Evolutionary conservation across 441 rosid genomes (phyloP), one percentile per base, ranked within the genome.

Genomic region (Sinapis alba): DNA sequence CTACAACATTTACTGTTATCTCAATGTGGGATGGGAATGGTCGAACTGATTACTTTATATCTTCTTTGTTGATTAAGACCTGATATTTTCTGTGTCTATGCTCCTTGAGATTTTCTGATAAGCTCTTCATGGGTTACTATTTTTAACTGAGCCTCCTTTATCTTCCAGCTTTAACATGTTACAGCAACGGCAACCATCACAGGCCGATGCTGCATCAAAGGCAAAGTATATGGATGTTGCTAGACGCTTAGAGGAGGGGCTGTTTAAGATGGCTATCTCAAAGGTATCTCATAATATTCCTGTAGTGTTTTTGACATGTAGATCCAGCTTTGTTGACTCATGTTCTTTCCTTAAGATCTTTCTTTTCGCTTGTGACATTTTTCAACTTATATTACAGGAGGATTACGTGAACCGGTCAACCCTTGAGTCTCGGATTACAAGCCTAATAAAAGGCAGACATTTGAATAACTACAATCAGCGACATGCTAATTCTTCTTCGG

Each of bases 161-260:
- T 68, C 68, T 77, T 70, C 68, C 81, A 94, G 98, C 65, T 82
- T 73, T 71, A 41, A 45, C 18, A 72, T 87, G 75, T 82, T 96
- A 73, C 71, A 82, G 75, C 88, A 84, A 75, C 84, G 91, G 78
- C 88, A 89, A 66, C 56, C 83, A 38, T 85, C 79, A 58, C 79
- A 86, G 47, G 75, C 87, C 76, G 79, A 66, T 72, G 97, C 91
- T 0, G 58, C 69, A 71, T 85, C 88, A 74, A 81, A 82, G 79
- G 79, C 78, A 23, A 97, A 66, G 86, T 79, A 79, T 58, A 86
- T 50, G 82, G 98, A 90, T 76, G 76, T 93, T 62, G 90, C 91
- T 58, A 97, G 84, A 82, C 97, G 99, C 65, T 80, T 94, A 71
- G 99, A 97, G 80, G 98, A 94, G 75, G 96, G 98, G 66, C 81